Base-by-base conservation (phyloP, 164 flowering plant species). In the Buxus sempervirens region DNA sequence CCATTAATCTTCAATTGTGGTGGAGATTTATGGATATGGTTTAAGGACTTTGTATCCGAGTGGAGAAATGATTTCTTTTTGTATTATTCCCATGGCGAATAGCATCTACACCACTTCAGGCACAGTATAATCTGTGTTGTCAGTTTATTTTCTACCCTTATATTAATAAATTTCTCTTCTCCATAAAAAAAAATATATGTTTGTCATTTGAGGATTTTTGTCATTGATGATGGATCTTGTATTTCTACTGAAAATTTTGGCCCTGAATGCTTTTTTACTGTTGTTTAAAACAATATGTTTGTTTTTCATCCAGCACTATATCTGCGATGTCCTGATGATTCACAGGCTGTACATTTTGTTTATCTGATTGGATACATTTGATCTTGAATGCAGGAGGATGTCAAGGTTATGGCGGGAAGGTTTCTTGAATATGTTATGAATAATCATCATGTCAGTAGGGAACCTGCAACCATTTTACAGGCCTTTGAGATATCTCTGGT, bases 401-500 rank as follows among this genome's bases (percentile, higher is more conserved):
- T 79, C 74, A 85, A 75, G 76, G 60, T 22, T 20, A 68, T 72
- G 79, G 86, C 76, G 68, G 82, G 71, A 70, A 72, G 21, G 65
- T 83, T 87, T 79, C 89, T 95, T 65, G 89, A 86, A 27, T 90
- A 89, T 71, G 67, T 90, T 18, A 73, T 90, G 79, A 76, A 79
- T 58, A 85, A 86, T 64, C 86, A 83, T 71, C 80, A 36, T 64
- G 85, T 95, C 71, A 71, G 0, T 51, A 79, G 63, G 58, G 93
- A 90, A 63, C 81, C 88, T 19, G 76, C 58, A 54, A 71, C 82
- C 62, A 78, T 83, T 53, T 70, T 89, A 45, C 91, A 95, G 77
- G 97, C 97, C 48, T 88, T 95, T 68, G 87, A 83, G 72, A 73
- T 95, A 69, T 79, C 99, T 63, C 74, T 92, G 97, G 99, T 95